These are phyloP conservation scores for Globisporangium lucens DNA, from an alignment of 352 stramenopile genomes.

Conservation along the genomic window DNA sequence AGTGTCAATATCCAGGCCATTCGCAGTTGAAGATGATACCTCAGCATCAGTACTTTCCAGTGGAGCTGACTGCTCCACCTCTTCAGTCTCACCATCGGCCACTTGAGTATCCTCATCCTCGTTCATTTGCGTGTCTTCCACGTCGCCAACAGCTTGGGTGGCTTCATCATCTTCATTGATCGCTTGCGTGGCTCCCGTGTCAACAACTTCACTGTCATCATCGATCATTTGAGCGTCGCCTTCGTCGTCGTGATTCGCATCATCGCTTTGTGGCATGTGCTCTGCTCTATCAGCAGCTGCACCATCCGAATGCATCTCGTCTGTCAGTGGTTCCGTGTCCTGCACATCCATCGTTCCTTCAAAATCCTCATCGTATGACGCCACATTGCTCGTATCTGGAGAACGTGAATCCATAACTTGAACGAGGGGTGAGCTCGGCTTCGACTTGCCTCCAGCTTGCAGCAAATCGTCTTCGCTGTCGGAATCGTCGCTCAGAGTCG, in stretches of 20 bases:
- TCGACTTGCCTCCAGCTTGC: neutral
- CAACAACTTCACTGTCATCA: conserved; percentile 14
- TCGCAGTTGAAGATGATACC: neutral
- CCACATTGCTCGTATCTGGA: neutral
- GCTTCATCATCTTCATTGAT: neutral
- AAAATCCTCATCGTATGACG: neutral
- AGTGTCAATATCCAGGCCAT: neutral
- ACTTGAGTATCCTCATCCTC: neutral
- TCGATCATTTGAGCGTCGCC: conserved; percentile 23
- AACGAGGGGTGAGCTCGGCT: neutral
- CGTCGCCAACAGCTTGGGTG: conserved; percentile 3
- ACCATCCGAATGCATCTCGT: neutral
- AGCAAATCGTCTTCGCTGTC: conserved; percentile 49
- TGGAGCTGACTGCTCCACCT: neutral
- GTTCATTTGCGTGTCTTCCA: conserved; percentile 1
- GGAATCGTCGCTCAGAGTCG: conserved; percentile 32
- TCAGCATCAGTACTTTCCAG: neutral
- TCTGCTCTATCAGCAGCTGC: neutral
- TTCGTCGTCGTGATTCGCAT: conserved; percentile 3
- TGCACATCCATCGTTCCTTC: conserved; percentile 3
- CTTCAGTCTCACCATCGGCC: neutral
- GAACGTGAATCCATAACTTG: neutral
- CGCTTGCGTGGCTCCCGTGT: conserved; percentile 1
- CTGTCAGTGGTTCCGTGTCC: neutral
- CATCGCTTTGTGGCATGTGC: neutral